Evolutionary conservation across 208 protist genomes (phyloP).

Genomic region (Trypanosomatidae sp.): DNA sequence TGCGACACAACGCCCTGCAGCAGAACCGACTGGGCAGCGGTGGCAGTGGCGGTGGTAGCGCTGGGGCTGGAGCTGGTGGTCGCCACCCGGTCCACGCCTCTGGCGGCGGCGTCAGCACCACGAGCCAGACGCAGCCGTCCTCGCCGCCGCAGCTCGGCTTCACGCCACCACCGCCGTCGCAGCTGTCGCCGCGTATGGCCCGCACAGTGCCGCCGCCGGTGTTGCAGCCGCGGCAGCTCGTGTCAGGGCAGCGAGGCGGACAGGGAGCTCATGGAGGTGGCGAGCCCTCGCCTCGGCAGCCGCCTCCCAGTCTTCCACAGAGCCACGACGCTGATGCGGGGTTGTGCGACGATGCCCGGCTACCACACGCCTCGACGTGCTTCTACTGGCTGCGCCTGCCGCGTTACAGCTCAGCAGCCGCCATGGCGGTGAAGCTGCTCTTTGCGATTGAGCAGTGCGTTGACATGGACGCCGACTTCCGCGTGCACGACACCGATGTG

Average conservation of each 20-base stretch:
- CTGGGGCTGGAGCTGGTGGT: too few relatives aligned
- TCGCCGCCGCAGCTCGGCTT: slow-evolving; percentile 27
- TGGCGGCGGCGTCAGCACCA: too few relatives aligned
- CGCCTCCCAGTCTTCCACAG: neutral
- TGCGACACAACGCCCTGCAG: too few relatives aligned
- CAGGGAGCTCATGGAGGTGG: too few relatives aligned
- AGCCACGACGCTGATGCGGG: neutral
- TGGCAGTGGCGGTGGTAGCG: too few relatives aligned
- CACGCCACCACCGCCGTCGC: slow-evolving; percentile 15
- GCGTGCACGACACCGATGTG: slow-evolving; percentile 68
- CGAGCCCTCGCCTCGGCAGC: neutral
- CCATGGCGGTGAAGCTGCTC: slow-evolving; percentile 92
- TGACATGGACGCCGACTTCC: slow-evolving; percentile 96
- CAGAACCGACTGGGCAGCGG: too few relatives aligned
- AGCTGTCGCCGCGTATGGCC: too few relatives aligned
- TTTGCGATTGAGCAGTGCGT: slow-evolving; percentile 95
- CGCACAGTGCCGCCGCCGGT: slow-evolving; percentile 16
- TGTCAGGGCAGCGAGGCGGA: too few relatives aligned
- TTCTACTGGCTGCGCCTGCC: slow-evolving; percentile 96
- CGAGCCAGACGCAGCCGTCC: neutral
- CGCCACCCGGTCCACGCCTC: too few relatives aligned
- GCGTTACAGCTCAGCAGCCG: slow-evolving; percentile 80
- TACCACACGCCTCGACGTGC: slow-evolving; percentile 95
- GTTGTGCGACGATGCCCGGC: slow-evolving; percentile 66
- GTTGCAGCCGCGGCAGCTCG: slow-evolving; percentile 26